Evolutionary conservation across 2,329 filamentous ascomycete genomes (phyloP).

Genomic region (Triangularia setosa): DNA sequence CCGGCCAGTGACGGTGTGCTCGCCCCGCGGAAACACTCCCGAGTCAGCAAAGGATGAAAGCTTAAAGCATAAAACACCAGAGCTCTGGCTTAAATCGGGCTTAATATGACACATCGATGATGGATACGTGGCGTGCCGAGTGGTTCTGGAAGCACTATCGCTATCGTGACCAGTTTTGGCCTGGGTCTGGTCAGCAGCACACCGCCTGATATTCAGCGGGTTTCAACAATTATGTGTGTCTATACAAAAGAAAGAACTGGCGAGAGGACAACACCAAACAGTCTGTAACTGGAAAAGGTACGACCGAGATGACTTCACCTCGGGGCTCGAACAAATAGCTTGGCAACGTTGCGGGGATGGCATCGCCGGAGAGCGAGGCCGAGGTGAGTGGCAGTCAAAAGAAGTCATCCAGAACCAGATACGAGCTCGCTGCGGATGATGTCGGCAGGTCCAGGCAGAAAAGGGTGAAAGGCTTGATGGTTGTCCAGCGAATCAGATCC

Average conservation of each 20-base stretch:
- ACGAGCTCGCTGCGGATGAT: not conserved
- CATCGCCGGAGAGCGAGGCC: not conserved
- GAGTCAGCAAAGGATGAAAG: not conserved
- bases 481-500: constrained; percentile 13
- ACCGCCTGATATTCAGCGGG: not conserved
- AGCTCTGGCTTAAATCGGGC: not conserved
- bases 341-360: not conserved
- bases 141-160: not conserved
- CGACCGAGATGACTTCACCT: not conserved
- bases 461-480: not conserved
- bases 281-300: not conserved
- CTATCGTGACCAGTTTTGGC: not conserved
- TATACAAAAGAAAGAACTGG: not conserved
- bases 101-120: not conserved
- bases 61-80: not conserved
- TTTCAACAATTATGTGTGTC: not conserved
- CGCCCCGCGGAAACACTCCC: not conserved
- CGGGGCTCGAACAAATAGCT: not conserved
- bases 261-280: not conserved
- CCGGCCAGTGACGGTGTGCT: not conserved
- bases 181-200: not conserved
- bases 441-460: not conserved
- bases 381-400: not conserved
- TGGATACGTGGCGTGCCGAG: not conserved
- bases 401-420: not conserved